Evolutionary conservation across 164 flowering plant genomes (phyloP), one percentile per base, ranked within the genome.

Genomic region (Tetracentron sinense): DNA sequence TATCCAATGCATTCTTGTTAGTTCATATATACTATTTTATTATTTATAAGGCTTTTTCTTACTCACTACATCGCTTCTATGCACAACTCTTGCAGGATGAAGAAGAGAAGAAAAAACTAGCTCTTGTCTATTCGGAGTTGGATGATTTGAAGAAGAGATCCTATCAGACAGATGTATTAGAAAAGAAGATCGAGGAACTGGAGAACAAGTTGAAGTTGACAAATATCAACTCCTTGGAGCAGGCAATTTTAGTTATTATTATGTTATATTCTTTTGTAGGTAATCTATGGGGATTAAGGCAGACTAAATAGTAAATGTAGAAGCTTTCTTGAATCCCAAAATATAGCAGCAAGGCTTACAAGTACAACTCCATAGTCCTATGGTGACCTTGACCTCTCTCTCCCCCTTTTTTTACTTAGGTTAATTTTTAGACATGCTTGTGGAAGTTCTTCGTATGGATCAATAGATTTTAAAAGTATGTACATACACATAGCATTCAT

Each of bases 131-230:
- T 56, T 63, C 62, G 2, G 79, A 72, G 51, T 59, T 76, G 66
- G 73, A 69, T 16, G 68, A 62, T 33, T 49, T 64, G 64, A 72
- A 69, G 62, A 69, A 42, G 12, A 69, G 56, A 72, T 63, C 60
- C 47, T 66, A 46, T 66, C 69, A 59, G 68, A 53, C 60, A 25
- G 54, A 66, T 42, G 74, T 66, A 33, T 60, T 63, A 59, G 76
- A 69, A 74, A 72, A 58, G 56, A 72, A 76, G 52, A 66, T 76
- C 17, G 55, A 29, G 61, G 76, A 69, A 44, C 75, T 76, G 12
- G 74, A 76, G 63, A 63, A 56, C 60, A 53, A 76, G 62, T 56
- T 72, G 63, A 69, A 65, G 72, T 55, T 69, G 61, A 69, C 66
- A 19, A 72, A 50, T 23, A 25, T 42, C 28, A 75, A 48, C 21